Evolutionary conservation across 352 stramenopile species (phyloP).

Genomic region (Pythium insidiosum): DNA sequence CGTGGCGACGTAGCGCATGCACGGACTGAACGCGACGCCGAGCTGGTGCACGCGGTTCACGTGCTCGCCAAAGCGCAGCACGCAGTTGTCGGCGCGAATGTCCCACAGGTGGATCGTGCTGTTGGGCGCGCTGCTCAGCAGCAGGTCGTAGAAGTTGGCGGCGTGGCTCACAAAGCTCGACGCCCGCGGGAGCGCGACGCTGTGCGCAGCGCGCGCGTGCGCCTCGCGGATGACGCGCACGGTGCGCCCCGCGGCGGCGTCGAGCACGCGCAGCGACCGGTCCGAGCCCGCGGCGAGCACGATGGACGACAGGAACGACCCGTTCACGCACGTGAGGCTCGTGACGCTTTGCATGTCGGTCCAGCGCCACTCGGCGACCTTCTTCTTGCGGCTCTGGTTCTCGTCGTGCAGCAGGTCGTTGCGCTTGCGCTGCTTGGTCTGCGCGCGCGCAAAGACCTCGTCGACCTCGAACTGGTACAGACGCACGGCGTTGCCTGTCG

Average conservation of each 20-base stretch:
- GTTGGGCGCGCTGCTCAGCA: conserved; percentile 65
- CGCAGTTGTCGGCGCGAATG: conserved; percentile 77
- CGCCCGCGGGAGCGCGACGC: conserved; percentile 51
- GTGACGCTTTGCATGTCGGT: conserved; percentile 65
- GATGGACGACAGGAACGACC: conserved; percentile 70
- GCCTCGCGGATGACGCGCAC: conserved; percentile 54
- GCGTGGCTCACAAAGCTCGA: conserved; percentile 64
- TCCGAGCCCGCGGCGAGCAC: conserved; percentile 72
- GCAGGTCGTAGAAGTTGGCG: conserved; percentile 77
- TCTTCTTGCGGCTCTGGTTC: conserved; percentile 61
- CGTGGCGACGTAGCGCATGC: conserved; percentile 85
- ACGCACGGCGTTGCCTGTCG: conserved; percentile 47
- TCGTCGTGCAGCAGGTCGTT: conserved; percentile 28
- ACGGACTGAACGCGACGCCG: conserved; percentile 75
- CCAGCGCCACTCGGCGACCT: conserved; percentile 51
- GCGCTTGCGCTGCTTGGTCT: conserved; percentile 30
- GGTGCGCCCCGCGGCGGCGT: conserved; percentile 46
- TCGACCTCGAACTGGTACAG: conserved; percentile 76
- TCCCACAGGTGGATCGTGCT: conserved; percentile 80
- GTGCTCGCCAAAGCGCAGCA: conserved; percentile 81
- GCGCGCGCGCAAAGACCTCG: conserved; percentile 34
- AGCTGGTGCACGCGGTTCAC: conserved; percentile 75
- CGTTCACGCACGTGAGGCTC: conserved; percentile 65
- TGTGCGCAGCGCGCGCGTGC: conserved; percentile 52
- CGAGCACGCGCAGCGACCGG: conserved; percentile 62